A percentile compares a stretch with the other conserved stretches of the same genome.
Conservation (phyloP, 129 eudicot species). For the Heracleum sosnowskyi region DNA sequence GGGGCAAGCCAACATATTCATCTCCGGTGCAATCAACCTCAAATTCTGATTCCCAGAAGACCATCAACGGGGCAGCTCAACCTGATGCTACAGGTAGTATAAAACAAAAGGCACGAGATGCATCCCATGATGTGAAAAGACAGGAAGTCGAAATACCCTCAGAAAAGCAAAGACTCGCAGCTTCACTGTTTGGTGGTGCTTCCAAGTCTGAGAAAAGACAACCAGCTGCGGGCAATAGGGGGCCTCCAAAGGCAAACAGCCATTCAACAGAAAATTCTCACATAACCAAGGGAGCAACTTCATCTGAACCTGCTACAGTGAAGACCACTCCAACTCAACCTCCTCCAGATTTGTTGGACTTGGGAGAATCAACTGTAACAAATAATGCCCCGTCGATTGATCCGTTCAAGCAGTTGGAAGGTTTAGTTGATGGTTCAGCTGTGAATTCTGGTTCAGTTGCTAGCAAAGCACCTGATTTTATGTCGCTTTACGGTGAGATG, state of each 20-base stretch:
- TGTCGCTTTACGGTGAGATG: conserved; percentile 55
- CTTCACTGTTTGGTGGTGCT: conserved; percentile 76
- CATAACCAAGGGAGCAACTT: conserved; percentile 16
- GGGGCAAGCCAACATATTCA: conserved; percentile 85
- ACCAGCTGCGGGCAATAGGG: conserved; percentile 46
- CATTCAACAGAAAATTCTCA: conserved; percentile 17
- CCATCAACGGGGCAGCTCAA: conserved; percentile 46
- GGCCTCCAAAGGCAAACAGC: conserved; percentile 39
- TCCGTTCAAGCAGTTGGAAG: conserved; percentile 81
- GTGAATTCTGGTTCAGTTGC: conserved; percentile 24
- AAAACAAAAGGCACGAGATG: conserved; percentile 34
- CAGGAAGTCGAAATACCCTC: conserved; percentile 56
- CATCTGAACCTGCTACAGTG: conserved; percentile 13
- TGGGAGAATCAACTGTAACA: conserved; percentile 54
- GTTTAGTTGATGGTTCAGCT: conserved; percentile 59
- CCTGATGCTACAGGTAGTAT: conserved; percentile 22
- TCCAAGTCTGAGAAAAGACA: conserved; percentile 55
- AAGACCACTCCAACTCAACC: conserved; percentile 35
- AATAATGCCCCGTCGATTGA: conserved; percentile 38
- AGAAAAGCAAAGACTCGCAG: conserved; percentile 88
- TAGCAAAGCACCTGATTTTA: conserved; percentile 43
- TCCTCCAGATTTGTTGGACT: conserved; percentile 77
- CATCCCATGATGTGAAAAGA: conserved; percentile 35
- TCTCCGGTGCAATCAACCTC: conserved; percentile 63
- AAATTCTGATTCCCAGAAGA: conserved; percentile 35